A percentile compares a stretch with the other conserved stretches of the same genome.
phyloP scores from a whole-genome alignment of 1,139 yeast genomes.

The Magnusiomyces fungicola region DNA sequence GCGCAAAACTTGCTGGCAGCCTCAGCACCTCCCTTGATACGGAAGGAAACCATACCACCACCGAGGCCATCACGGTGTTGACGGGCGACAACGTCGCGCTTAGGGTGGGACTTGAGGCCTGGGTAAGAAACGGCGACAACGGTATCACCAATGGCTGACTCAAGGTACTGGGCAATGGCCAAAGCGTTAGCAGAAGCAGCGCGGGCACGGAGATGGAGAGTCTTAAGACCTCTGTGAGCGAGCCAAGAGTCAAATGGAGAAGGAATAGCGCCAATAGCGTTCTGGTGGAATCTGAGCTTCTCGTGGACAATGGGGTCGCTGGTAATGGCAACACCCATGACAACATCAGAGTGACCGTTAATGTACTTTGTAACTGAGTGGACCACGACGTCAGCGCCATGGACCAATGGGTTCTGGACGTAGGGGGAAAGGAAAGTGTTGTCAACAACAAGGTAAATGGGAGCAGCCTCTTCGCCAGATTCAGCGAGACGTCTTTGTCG shows the following conservation, averaged over 20 bases:
- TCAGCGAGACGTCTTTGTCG: constrained; percentile 36
- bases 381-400: constrained; percentile 75
- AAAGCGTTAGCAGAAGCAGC: constrained; percentile 63
- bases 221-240: constrained; percentile 87
- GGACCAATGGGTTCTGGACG: constrained; percentile 72
- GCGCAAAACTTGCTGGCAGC: constrained; percentile 73
- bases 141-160: constrained; percentile 35
- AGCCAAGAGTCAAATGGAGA: constrained; percentile 90
- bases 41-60: constrained; percentile 88
- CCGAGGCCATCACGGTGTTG: constrained; percentile 86
- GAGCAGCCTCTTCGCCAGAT: constrained; percentile 36
- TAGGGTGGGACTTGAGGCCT: constrained; percentile 61
- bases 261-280: constrained; percentile 84
- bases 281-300: constrained; percentile 67
- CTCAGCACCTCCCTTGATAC: constrained; percentile 73
- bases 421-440: constrained; percentile 94
- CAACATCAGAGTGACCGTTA: constrained; percentile 90
- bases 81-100: constrained; percentile 53
- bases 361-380: constrained; percentile 89
- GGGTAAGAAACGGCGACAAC: constrained; percentile 75
- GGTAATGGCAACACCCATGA: constrained; percentile 76
- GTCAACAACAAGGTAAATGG: constrained; percentile 69
- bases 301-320: constrained; percentile 56
- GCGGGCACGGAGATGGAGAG: constrained; percentile 71
- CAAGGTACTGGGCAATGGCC: constrained; percentile 63